These are phyloP conservation scores for Thalassiosira livingstoniorum DNA, from an alignment of 352 stramenopile genomes.

Conservation along the genomic window DNA sequence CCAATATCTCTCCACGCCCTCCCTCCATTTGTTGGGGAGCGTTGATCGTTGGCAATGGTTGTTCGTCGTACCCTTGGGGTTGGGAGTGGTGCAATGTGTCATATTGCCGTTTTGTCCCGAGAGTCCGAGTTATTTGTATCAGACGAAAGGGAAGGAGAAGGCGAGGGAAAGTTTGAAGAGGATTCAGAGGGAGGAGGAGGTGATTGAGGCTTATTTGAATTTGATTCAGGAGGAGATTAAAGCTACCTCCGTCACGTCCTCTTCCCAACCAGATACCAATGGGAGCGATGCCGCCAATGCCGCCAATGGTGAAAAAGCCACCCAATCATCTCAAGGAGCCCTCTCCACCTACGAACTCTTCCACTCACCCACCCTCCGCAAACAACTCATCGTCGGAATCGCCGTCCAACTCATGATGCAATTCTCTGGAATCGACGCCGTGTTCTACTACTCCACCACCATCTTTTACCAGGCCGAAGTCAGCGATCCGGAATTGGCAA, in stretches of 20 bases:
- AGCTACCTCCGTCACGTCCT: too few species aligned
- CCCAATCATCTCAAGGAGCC: constrained; percentile 1
- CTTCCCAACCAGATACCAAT: too few species aligned
- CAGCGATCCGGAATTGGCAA: constrained; percentile 43
- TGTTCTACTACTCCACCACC: constrained; percentile 52
- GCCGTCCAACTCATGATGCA: constrained; percentile 52
- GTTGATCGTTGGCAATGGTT: constrained; percentile 46
- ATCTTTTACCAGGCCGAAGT: constrained; percentile 51
- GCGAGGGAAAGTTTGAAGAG: constrained; percentile 17
- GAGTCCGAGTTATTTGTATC: constrained; percentile 54
- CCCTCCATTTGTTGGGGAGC: constrained; percentile 39
- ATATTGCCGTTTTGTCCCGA: constrained; percentile 54
- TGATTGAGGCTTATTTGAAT: constrained; percentile 43
- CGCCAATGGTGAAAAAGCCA: too few species aligned
- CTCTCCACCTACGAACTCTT: constrained; percentile 15
- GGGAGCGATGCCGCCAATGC: too few species aligned
- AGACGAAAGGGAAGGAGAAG: constrained; percentile 33
- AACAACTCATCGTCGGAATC: constrained; percentile 53
- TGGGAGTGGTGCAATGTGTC: constrained; percentile 25
- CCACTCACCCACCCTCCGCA: constrained; percentile 1
- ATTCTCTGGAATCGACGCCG: constrained; percentile 43
- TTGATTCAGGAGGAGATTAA: constrained; percentile 43
- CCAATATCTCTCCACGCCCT: constrained; percentile 47
- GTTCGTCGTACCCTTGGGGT: constrained; percentile 40
- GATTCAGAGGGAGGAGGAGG: constrained; percentile 25